These are phyloP conservation scores for Candida hungchunana DNA, from an alignment of 805 yeast genomes.

Conservation along the genomic window DNA sequence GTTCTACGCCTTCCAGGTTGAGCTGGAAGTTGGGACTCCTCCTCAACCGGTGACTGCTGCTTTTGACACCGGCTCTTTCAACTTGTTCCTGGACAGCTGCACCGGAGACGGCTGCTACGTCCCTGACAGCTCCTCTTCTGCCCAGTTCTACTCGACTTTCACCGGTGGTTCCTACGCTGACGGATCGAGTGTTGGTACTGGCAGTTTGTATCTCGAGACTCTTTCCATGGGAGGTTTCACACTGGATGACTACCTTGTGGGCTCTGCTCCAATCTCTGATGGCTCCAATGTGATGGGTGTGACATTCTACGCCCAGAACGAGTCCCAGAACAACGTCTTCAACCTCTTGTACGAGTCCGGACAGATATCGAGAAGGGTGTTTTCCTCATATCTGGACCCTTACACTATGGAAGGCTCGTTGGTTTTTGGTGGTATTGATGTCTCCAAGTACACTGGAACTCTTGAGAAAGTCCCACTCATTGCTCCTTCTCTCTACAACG, in stretches of 20 bases:
- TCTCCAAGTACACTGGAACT: conserved; percentile 12
- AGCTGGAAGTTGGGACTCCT: conserved; percentile 17
- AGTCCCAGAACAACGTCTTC: conserved; percentile 1
- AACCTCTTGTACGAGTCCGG: conserved; percentile 5
- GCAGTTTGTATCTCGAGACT: conserved; percentile 5
- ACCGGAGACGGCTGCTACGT: conserved; percentile 6
- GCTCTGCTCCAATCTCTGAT: conserved; percentile 5
- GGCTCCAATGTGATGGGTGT: conserved; percentile 14
- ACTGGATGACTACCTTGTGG: conserved; percentile 5
- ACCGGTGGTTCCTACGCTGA: conserved; percentile 8
- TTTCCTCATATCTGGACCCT: conserved; percentile 9
- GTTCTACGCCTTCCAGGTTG: conserved; percentile 3
- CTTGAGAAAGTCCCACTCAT: conserved; percentile 13
- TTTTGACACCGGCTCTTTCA: conserved; percentile 22
- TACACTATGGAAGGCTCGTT: conserved; percentile 11
- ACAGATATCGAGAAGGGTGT: conserved; percentile 10
- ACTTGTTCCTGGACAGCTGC: conserved; percentile 5
- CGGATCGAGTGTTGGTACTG: conserved; percentile 10
- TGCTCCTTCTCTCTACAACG: background rate
- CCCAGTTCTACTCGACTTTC: background rate
- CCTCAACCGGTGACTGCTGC: conserved; percentile 9
- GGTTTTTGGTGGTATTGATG: conserved; percentile 24
- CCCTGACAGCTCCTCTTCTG: conserved; percentile 5
- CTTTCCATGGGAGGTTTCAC: too few species aligned
- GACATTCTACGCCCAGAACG: background rate